Percentiles rank a stretch among this genome's conserved stretches.
Evolutionary conservation across 768 basidiomycete genomes (phyloP).

Genomic region (Leccinum pellstonianum): DNA sequence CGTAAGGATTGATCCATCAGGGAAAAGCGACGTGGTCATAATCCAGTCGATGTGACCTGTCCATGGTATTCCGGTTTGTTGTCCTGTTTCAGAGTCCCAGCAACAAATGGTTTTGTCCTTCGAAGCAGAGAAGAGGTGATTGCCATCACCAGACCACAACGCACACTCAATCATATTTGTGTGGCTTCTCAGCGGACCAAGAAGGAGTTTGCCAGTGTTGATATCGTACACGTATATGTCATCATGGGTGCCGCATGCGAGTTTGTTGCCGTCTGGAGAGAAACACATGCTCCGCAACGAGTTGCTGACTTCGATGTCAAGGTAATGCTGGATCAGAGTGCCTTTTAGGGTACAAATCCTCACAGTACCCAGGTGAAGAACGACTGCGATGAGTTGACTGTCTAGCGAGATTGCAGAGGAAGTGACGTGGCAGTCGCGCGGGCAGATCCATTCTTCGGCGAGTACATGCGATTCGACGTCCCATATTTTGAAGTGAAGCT

Average conservation of each 20-base stretch:
- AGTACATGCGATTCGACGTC: background rate
- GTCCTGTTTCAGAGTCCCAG: background rate
- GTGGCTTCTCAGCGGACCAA: background rate
- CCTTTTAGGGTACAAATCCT: background rate
- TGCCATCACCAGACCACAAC: background rate
- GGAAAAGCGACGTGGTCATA: too few species aligned
- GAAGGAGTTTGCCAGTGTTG: background rate
- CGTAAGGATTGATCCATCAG: too few species aligned
- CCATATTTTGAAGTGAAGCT: background rate
- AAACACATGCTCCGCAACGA: background rate
- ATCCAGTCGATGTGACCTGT: background rate
- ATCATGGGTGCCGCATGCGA: background rate
- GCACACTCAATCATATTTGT: background rate
- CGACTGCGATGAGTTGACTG: too few species aligned
- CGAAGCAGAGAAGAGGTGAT: background rate
- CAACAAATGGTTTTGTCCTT: background rate
- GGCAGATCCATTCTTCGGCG: background rate
- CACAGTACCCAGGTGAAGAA: too few species aligned
- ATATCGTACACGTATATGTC: background rate
- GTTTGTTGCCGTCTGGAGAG: background rate
- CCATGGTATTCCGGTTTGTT: background rate
- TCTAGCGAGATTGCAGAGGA: background rate
- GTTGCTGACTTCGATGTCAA: background rate
- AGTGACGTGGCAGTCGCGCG: rapidly evolving
- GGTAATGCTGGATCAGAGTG: background rate